Evolutionary conservation across 2,329 filamentous ascomycete species (phyloP).

Genomic region (Aspergillus candidus): DNA sequence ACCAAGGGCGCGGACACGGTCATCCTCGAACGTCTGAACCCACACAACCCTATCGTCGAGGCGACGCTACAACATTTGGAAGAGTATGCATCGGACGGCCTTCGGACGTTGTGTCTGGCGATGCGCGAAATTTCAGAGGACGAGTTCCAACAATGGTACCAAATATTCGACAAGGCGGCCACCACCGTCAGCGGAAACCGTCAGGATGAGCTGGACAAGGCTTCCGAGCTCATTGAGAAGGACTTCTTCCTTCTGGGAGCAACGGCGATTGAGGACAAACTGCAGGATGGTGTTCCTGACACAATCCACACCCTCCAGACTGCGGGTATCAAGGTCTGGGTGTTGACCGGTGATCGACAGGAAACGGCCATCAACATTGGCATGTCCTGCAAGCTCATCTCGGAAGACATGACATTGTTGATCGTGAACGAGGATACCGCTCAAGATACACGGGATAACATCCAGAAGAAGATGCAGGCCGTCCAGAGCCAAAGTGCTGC

Average conservation of each 20-base stretch:
- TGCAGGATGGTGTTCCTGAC: constrained; percentile 96
- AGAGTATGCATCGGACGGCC: constrained; percentile 93
- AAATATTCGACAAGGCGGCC: constrained; percentile 77
- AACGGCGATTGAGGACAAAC: constrained; percentile 92
- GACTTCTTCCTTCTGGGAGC: constrained; percentile 88
- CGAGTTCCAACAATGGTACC: constrained; percentile 81
- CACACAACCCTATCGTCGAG: constrained; percentile 81
- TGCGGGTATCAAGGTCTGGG: constrained; percentile 98
- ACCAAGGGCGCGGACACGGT: constrained; percentile 97
- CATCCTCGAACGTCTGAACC: constrained; percentile 81
- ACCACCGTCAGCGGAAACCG: constrained; percentile 90
- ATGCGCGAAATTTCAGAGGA: constrained; percentile 88
- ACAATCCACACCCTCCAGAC: constrained; percentile 96
- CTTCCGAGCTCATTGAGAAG: constrained; percentile 88
- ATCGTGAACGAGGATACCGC: constrained; percentile 90
- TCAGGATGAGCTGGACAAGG: constrained; percentile 93
- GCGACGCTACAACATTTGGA: constrained; percentile 91
- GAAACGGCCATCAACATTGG: constrained; percentile 99
- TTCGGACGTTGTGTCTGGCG: constrained; percentile 88
- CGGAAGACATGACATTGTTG: constrained; percentile 95
- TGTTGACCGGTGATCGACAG: constrained; percentile 92
- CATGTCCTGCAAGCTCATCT: constrained; percentile 98
- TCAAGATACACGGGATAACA: constrained; percentile 73
- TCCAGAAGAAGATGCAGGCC: constrained; percentile 89
- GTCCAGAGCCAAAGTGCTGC: constrained; percentile 71